Evolutionary conservation across 2,329 filamentous ascomycete species (phyloP), one percentile per base, ranked within the genome.

Genomic region (Aspergillus awamori): DNA sequence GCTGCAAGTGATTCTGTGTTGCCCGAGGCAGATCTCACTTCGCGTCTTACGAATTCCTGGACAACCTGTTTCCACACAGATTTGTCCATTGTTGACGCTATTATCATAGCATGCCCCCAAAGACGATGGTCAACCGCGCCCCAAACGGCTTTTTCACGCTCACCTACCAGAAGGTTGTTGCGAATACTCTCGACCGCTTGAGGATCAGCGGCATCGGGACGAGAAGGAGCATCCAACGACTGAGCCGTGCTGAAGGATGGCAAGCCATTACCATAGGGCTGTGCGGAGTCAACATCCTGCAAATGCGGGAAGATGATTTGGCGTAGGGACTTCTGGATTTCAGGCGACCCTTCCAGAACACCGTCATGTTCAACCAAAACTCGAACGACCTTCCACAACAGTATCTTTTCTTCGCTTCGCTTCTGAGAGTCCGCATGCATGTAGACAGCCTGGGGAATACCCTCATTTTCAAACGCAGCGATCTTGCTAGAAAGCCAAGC

Each of bases 41-140:
- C 95, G 70, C 96, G 93, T 67, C 93, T 89, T 17, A 99, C 90
- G 71, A 99, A 99, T 71, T 99, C 95, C 70, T 96, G 93, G 0
- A 93, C 87, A 26, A 99, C 93, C 73, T 96, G 91, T 74, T 93
- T 96, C 85, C 96, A 98, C 2, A 96, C 82, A 5, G 83, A 80
- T 48, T 81, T 83, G 22, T 92, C 90, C 52, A 91, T 82, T 1
- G 92, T 95, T 6, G 78, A 96, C 75, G 95, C 90, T 38, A 99
- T 89, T 20, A 99, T 83, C 84, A 99, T 90, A 3, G 95, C 96
- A 75, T 99, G 96, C 2, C 92, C 95, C 96, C 96, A 99, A 2
- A 99, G 81, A 53, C 93, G 87, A 75, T 93, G 93, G 75, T 99
- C 95, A 33, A 93, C 94, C 4, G 95, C 93, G 65, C 90, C 84